Percentiles rank a stretch among this genome's conserved stretches.
These are phyloP conservation scores for Triticum monococcum DNA, from an alignment of 176 grass and related monocot genomes.

Conservation along the genomic window DNA sequence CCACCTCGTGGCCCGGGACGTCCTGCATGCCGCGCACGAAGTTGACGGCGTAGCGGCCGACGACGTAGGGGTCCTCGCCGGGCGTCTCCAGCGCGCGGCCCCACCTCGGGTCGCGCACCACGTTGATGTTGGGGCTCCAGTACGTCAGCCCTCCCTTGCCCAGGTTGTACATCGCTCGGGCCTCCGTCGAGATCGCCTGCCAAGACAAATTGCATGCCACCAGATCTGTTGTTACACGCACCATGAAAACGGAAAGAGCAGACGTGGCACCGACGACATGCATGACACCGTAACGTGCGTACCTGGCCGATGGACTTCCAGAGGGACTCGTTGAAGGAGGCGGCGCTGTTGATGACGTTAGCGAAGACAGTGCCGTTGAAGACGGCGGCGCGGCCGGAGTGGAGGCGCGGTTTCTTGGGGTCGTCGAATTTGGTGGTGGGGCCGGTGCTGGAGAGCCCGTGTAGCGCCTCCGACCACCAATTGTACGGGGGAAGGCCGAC, in stretches of 20 bases:
- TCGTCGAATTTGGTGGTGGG: constrained; percentile 45
- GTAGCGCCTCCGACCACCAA: constrained; percentile 65
- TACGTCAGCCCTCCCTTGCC: constrained; percentile 49
- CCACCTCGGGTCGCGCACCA: constrained; percentile 51
- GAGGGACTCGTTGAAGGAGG: constrained; percentile 51
- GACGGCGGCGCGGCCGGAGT: constrained; percentile 31
- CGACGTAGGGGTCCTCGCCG: constrained; percentile 47
- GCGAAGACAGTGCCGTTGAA: constrained; percentile 54
- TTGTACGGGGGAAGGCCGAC: constrained; percentile 37
- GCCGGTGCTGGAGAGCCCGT: constrained; percentile 41
- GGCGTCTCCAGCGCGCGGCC: constrained; percentile 48
- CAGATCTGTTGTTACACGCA: neutral
- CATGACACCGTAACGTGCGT: neutral
- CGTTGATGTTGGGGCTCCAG: constrained; percentile 61
- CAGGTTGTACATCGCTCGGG: constrained; percentile 64
- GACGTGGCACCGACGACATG: neutral
- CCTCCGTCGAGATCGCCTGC: constrained; percentile 54
- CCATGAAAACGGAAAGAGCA: neutral
- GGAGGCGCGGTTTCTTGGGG: constrained; percentile 7
- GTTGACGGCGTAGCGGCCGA: constrained; percentile 42
- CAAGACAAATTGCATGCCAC: neutral
- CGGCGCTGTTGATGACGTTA: constrained; percentile 50
- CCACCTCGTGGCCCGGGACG: neutral
- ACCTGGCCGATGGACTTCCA: constrained; percentile 56
- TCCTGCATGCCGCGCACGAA: constrained; percentile 53